Conservation (phyloP, 2,329 filamentous ascomycete species). For the Verticillium albo-atrum region DNA sequence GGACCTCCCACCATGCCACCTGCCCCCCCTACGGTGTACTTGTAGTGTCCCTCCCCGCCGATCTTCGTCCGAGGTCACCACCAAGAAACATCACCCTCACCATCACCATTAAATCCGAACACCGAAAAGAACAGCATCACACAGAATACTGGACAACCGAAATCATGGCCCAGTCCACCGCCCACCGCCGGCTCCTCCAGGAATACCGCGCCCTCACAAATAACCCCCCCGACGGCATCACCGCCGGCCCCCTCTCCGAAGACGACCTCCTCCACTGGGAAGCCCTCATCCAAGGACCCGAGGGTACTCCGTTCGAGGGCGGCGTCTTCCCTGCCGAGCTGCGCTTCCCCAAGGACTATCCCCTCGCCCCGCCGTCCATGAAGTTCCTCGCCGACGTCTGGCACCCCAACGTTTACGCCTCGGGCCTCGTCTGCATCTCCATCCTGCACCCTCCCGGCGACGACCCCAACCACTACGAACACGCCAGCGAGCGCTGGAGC, state of each 20-base stretch:
- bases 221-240: constrained; percentile 96
- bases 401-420: constrained; percentile 89
- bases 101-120: background rate
- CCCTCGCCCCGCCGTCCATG: constrained; percentile 94
- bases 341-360: constrained; percentile 93
- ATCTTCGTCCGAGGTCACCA: background rate
- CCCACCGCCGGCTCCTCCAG: constrained; percentile 80
- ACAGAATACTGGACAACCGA: background rate
- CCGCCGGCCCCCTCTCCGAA: constrained; percentile 85
- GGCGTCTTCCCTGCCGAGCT: constrained; percentile 94
- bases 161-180: constrained; percentile 55
- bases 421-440: constrained; percentile 93
- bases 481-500: constrained; percentile 91
- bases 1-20: too few relatives aligned
- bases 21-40: too few relatives aligned
- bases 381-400: constrained; percentile 91
- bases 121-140: too few relatives aligned
- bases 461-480: constrained; percentile 97
- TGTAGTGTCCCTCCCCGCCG: too few relatives aligned
- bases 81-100: background rate
- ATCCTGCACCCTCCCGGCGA: constrained; percentile 95
- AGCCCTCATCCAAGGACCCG: constrained; percentile 90
- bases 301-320: constrained; percentile 93
- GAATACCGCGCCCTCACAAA: constrained; percentile 94
- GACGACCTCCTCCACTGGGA: constrained; percentile 97